Evolutionary conservation across 257 asterid genomes (phyloP).

Genomic region (Gardenia jasminoides): DNA sequence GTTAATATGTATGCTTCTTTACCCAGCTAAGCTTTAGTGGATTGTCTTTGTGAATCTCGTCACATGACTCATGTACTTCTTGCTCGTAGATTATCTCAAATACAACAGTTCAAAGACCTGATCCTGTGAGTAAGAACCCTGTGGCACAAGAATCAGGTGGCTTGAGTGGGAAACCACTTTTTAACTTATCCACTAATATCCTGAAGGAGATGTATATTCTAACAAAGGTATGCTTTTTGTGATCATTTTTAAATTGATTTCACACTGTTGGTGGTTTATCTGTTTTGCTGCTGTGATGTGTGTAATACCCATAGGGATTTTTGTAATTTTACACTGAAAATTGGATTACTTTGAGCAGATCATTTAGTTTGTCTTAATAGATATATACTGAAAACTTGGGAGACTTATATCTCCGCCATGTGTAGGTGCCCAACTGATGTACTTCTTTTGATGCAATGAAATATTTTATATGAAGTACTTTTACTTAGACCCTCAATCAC

Average conservation of each 20-base stretch:
- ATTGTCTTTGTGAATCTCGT: not conserved
- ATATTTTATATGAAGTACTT: not conserved
- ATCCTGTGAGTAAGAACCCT: slow-evolving; percentile 53
- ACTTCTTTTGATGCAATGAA: not conserved
- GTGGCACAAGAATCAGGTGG: slow-evolving; percentile 86
- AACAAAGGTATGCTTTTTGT: slow-evolving; percentile 64
- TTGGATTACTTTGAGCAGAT: not conserved
- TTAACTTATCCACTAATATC: slow-evolving; percentile 56
- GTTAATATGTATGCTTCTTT: not conserved
- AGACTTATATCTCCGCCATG: not conserved
- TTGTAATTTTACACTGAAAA: not conserved
- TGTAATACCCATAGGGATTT: not conserved
- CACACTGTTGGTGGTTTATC: not conserved
- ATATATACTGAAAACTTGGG: not conserved
- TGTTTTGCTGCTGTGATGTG: not conserved
- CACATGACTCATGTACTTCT: not conserved
- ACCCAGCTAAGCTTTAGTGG: not conserved
- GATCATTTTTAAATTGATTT: not conserved
- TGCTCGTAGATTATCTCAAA: slow-evolving; percentile 79
- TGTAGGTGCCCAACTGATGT: not conserved
- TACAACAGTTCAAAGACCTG: slow-evolving; percentile 89
- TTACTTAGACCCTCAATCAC: not conserved
- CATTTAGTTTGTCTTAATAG: not conserved
- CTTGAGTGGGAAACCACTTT: slow-evolving; percentile 92
- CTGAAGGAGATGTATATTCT: slow-evolving; percentile 87